phyloP scores from a whole-genome alignment of 2,329 filamentous ascomycete genomes.

The Monosporascus sp. region DNA sequence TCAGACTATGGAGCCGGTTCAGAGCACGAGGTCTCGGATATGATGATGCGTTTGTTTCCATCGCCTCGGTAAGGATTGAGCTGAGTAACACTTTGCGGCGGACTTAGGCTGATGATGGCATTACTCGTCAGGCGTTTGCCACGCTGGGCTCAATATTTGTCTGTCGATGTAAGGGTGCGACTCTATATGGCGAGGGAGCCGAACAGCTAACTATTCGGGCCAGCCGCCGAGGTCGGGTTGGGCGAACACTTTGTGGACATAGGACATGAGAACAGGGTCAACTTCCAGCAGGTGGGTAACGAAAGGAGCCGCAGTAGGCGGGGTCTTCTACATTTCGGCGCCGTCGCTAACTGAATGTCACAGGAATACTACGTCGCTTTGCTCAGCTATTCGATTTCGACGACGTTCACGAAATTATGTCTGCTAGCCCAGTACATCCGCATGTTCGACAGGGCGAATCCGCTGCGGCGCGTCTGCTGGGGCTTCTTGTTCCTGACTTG shows the following conservation, averaged over 20 bases:
- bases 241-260: conserved; percentile 22
- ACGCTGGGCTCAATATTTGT: conserved; percentile 20
- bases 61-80: conserved; percentile 22
- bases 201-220: conserved; percentile 4
- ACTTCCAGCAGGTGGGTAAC: conserved; percentile 19
- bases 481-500: conserved; percentile 17
- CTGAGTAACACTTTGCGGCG: too few relatives aligned
- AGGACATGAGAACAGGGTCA: conserved; percentile 7
- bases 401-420: conserved; percentile 31
- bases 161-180: conserved; percentile 11
- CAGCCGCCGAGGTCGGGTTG: conserved; percentile 19
- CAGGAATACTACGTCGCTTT: conserved; percentile 29
- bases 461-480: conserved; percentile 16
- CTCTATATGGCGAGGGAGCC: neutral
- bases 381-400: conserved; percentile 26
- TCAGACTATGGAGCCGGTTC: conserved; percentile 23
- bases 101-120: too few relatives aligned
- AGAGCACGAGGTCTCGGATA: conserved; percentile 24
- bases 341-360: neutral
- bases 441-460: conserved; percentile 20
- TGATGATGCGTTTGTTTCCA: conserved; percentile 30
- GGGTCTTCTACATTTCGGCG: neutral
- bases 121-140: conserved; percentile 13
- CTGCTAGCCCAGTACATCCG: conserved; percentile 32
- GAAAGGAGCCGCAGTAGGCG: conserved; percentile 1